phyloP scores from a whole-genome alignment of 768 basidiomycete species.

The Phylloporus rhodoxanthus region DNA sequence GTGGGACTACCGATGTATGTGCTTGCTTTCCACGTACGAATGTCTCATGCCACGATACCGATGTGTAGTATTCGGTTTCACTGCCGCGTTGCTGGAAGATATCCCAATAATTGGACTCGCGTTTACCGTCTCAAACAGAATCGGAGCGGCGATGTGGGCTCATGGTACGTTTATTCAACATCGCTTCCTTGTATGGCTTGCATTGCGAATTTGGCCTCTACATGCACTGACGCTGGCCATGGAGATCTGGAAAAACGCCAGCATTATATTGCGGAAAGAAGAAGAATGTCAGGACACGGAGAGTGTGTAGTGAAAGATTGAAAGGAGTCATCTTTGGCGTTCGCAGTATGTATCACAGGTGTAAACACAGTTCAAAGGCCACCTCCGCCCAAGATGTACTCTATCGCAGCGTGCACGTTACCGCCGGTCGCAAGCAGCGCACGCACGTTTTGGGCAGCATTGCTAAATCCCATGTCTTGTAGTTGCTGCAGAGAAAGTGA shows the following conservation, averaged over 20 bases:
- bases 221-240: background rate
- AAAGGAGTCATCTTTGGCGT: background rate
- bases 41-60: background rate
- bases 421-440: slow-evolving; percentile 90
- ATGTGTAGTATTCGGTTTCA: slow-evolving; percentile 71
- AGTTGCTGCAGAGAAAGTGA: slow-evolving; percentile 58
- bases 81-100: slow-evolving; percentile 73
- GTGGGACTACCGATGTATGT: slow-evolving; percentile 77
- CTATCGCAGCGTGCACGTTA: slow-evolving; percentile 86
- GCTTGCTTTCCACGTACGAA: background rate
- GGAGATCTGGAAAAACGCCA: slow-evolving; percentile 60
- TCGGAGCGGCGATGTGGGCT: slow-evolving; percentile 95
- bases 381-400: slow-evolving; percentile 83
- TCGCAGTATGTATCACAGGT: background rate
- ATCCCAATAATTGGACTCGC: slow-evolving; percentile 77
- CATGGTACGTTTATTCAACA: slow-evolving; percentile 44
- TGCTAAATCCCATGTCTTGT: slow-evolving; percentile 91
- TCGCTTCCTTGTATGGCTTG: background rate
- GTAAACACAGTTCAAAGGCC: slow-evolving; percentile 32
- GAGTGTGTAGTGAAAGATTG: background rate
- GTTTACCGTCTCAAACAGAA: slow-evolving; percentile 80
- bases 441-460: slow-evolving; percentile 83
- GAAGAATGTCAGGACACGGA: background rate
- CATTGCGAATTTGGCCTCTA: background rate
- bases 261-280: slow-evolving; percentile 38